A percentile compares a stretch with the other conserved stretches of the same genome.
These are phyloP conservation scores for Leucocoprinus leucothites DNA, from an alignment of 768 basidiomycete genomes.

Conservation along the genomic window DNA sequence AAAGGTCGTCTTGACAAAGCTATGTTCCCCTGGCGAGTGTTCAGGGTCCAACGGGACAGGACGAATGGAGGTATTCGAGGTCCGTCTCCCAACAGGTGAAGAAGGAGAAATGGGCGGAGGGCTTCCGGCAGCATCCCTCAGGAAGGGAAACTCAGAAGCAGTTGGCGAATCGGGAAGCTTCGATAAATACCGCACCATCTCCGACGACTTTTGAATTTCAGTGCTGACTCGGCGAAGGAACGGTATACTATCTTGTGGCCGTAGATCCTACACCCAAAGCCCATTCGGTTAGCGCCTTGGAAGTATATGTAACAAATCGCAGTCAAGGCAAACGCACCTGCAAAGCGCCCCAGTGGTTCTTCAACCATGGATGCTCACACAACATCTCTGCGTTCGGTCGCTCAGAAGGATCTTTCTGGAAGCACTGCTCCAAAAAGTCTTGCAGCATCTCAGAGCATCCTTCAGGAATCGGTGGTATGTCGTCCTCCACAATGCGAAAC, in stretches of 20 bases:
- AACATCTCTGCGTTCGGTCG: constrained; percentile 85
- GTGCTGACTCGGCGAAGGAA: constrained; percentile 90
- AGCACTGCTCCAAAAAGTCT: constrained; percentile 85
- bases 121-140: constrained; percentile 33
- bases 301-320: background rate
- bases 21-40: constrained; percentile 68
- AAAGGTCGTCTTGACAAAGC: constrained; percentile 91
- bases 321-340: constrained; percentile 48
- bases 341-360: constrained; percentile 72
- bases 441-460: constrained; percentile 70
- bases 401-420: constrained; percentile 79
- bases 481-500: constrained; percentile 96
- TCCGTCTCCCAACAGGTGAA: constrained; percentile 35
- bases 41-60: constrained; percentile 38
- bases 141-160: constrained; percentile 29
- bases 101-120: constrained; percentile 22
- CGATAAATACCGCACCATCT: constrained; percentile 52
- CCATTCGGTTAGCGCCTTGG: constrained; percentile 1
- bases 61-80: constrained; percentile 36
- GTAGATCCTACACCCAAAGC: constrained; percentile 54
- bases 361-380: constrained; percentile 91
- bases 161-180: constrained; percentile 40
- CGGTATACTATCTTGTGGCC: constrained; percentile 92
- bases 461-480: constrained; percentile 82
- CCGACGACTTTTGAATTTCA: constrained; percentile 73